phyloP scores from a whole-genome alignment of 179 eudicot species.

The Vitellaria paradoxa region DNA sequence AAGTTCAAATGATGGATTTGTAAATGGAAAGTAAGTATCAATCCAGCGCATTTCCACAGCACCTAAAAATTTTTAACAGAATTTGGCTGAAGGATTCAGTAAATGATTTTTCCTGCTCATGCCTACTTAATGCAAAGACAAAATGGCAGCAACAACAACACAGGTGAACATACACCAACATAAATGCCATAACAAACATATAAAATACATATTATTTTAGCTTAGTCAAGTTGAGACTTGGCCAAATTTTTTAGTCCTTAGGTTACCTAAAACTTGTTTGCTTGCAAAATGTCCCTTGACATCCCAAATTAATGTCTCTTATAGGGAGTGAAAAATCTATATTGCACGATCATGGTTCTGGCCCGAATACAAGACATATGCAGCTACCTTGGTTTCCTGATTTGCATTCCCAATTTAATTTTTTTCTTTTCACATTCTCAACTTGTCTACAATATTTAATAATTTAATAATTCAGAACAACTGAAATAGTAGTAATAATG shows the following conservation, averaged over 20 bases:
- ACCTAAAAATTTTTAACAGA: constrained; percentile 41
- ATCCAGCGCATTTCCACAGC: constrained; percentile 98
- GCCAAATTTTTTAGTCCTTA: too few relatives aligned
- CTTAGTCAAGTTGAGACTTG: too few relatives aligned
- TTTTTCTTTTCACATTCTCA: not conserved
- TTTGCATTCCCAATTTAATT: not conserved
- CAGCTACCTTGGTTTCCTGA: not conserved
- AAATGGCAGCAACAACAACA: too few relatives aligned
- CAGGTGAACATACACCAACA: not conserved
- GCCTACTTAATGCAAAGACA: not conserved
- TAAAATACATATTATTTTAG: too few relatives aligned
- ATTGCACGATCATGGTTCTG: not conserved
- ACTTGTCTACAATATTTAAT: not conserved
- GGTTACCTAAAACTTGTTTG: too few relatives aligned
- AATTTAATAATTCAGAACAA: not conserved
- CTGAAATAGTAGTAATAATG: too few relatives aligned
- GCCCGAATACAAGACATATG: not conserved
- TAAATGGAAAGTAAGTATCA: constrained; percentile 95
- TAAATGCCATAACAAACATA: not conserved
- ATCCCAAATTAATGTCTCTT: not conserved
- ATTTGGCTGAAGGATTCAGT: not conserved
- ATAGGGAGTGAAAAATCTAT: not conserved
- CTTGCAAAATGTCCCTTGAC: not conserved
- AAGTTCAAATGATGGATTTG: constrained; percentile 91
- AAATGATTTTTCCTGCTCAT: not conserved